Percentiles rank a stretch among this genome's conserved stretches.
These are phyloP conservation scores for Rosa chinensis DNA, from an alignment of 306 rosid genomes.

Conservation along the genomic window DNA sequence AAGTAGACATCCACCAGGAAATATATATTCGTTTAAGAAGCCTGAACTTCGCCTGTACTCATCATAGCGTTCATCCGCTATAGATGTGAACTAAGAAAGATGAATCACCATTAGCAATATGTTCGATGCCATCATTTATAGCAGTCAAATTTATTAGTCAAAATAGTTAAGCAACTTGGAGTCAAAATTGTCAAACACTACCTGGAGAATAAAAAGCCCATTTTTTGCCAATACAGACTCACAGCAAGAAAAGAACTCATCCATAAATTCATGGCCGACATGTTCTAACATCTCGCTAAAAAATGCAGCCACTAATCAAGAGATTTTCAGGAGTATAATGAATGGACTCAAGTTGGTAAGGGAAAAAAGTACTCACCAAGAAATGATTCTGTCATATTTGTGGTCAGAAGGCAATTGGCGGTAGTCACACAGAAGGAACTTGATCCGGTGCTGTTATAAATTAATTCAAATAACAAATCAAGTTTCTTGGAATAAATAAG, in stretches of 20 bases:
- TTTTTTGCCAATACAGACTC: slow-evolving; percentile 65
- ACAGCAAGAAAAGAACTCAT: slow-evolving; percentile 68
- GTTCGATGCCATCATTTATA: background rate
- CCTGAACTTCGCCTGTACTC: slow-evolving; percentile 66
- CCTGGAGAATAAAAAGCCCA: slow-evolving; percentile 76
- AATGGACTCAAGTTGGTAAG: background rate
- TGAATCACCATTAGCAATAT: slow-evolving; percentile 26
- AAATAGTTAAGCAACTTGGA: background rate
- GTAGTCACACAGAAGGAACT: slow-evolving; percentile 75
- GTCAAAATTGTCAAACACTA: slow-evolving; percentile 10
- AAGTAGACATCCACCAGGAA: slow-evolving; percentile 84
- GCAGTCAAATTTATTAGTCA: background rate
- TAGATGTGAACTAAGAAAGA: slow-evolving; percentile 52
- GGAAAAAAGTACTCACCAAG: slow-evolving; percentile 48
- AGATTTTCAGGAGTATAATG: background rate
- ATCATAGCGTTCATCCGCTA: slow-evolving; percentile 68
- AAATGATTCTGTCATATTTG: slow-evolving; percentile 72
- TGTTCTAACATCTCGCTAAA: slow-evolving; percentile 80
- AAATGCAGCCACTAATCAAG: slow-evolving; percentile 7
- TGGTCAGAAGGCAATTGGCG: slow-evolving; percentile 57
- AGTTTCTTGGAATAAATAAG: background rate
- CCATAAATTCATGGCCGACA: slow-evolving; percentile 80
- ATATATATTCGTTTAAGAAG: slow-evolving; percentile 81
- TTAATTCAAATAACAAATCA: background rate
- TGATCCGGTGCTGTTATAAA: slow-evolving; percentile 54